Conservation (phyloP, 2,329 filamentous ascomycete species). For the Elsinoe batatas region DNA sequence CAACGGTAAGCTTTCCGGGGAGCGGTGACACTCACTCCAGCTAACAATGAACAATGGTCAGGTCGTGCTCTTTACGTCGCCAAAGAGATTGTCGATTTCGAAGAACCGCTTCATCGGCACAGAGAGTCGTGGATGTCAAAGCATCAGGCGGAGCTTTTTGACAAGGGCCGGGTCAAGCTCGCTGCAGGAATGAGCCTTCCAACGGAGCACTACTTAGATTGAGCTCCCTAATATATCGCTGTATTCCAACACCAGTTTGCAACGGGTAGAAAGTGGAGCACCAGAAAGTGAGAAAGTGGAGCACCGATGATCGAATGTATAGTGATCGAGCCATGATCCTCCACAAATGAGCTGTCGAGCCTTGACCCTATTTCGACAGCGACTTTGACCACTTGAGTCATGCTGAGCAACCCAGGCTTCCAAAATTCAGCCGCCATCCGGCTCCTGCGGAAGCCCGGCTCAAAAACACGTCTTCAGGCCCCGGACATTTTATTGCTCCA, state of each 20-base stretch:
- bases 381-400: background rate
- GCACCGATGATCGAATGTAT: too few relatives aligned
- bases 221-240: background rate
- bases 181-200: background rate
- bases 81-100: slow-evolving; percentile 5
- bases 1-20: background rate
- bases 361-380: background rate
- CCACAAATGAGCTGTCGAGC: background rate
- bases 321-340: background rate
- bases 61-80: background rate
- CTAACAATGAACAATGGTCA: background rate
- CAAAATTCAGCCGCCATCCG: background rate
- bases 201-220: background rate
- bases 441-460: background rate
- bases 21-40: background rate
- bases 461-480: background rate
- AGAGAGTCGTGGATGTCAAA: background rate
- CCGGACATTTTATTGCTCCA: background rate
- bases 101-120: background rate
- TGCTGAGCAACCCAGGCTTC: background rate
- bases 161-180: slow-evolving; percentile 1
- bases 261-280: too few relatives aligned
- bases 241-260: background rate
- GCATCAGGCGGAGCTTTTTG: background rate
- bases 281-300: too few relatives aligned